These are phyloP conservation scores for Colletotrichum sp. DNA, from an alignment of 2,329 filamentous ascomycete species.

Conservation along the genomic window DNA sequence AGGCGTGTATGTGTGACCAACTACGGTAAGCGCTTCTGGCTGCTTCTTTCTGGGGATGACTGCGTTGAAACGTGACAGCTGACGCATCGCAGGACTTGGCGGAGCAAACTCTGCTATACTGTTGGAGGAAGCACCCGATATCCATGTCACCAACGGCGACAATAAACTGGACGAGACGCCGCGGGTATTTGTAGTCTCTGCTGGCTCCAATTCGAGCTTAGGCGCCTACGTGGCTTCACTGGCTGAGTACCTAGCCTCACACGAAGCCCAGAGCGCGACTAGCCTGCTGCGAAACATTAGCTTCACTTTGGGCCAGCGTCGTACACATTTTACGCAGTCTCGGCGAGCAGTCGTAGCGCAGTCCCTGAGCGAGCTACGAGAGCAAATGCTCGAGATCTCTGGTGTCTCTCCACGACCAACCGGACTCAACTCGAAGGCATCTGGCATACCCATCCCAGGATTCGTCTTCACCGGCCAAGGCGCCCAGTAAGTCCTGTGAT, in stretches of 20 bases:
- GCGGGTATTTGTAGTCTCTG: background rate
- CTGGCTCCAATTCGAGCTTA: slow-evolving; percentile 24
- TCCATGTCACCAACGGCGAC: background rate
- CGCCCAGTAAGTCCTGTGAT: slow-evolving; percentile 30
- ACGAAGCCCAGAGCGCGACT: background rate
- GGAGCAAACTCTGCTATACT: slow-evolving; percentile 27
- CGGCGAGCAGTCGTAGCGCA: slow-evolving; percentile 15
- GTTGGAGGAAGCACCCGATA: slow-evolving; percentile 1
- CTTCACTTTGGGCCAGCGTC: slow-evolving; percentile 32
- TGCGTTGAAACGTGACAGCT: background rate
- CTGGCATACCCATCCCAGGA: background rate
- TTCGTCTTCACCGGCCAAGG: slow-evolving; percentile 40
- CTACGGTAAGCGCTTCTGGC: slow-evolving; percentile 19
- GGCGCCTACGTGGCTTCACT: slow-evolving; percentile 26
- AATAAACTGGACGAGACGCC: background rate
- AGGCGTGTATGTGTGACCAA: slow-evolving; percentile 28
- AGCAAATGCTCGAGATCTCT: slow-evolving; percentile 7
- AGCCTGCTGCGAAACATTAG: slow-evolving; percentile 23
- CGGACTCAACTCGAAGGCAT: background rate
- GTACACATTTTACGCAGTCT: slow-evolving; percentile 25
- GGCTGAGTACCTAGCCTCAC: slow-evolving; percentile 22
- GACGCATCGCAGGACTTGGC: slow-evolving; percentile 22
- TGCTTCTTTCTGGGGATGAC: background rate
- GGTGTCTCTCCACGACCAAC: background rate
- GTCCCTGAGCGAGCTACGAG: background rate